Percentiles rank a stretch among this genome's conserved stretches.
Evolutionary conservation across 2,329 filamentous ascomycete genomes (phyloP).

Genomic region (Tolypocladium ovalisporum): DNA sequence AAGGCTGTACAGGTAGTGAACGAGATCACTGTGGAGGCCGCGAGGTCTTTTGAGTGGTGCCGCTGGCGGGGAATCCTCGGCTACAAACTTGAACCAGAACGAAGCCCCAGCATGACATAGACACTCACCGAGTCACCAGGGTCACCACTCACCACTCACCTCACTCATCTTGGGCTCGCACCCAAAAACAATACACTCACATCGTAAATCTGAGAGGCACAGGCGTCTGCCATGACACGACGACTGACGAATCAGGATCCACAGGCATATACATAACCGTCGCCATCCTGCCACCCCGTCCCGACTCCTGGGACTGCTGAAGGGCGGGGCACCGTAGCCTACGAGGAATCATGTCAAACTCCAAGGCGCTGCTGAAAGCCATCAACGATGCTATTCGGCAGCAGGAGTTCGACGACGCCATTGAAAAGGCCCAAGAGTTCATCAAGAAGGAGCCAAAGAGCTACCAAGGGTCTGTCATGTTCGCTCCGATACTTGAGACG

Average conservation of each 20-base stretch:
- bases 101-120: background rate
- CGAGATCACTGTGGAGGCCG: background rate
- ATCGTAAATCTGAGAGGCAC: background rate
- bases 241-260: background rate
- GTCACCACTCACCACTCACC: background rate
- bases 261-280: background rate
- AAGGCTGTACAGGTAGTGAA: background rate
- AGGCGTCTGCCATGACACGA: background rate
- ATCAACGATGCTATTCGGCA: slow-evolving; percentile 69
- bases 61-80: background rate
- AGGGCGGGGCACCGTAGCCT: background rate
- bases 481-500: background rate
- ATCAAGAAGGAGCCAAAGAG: slow-evolving; percentile 64
- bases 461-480: slow-evolving; percentile 62
- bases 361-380: slow-evolving; percentile 70
- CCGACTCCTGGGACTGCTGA: background rate
- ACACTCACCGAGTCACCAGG: too few species aligned
- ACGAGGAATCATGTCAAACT: slow-evolving; percentile 30
- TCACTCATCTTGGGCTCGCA: background rate
- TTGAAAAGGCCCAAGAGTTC: slow-evolving; percentile 56
- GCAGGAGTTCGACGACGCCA: slow-evolving; percentile 68
- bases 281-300: background rate
- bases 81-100: background rate
- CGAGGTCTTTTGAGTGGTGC: background rate
- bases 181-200: background rate